Base-by-base conservation (phyloP, 139 green algal species). In the Asterochloris erici region DNA sequence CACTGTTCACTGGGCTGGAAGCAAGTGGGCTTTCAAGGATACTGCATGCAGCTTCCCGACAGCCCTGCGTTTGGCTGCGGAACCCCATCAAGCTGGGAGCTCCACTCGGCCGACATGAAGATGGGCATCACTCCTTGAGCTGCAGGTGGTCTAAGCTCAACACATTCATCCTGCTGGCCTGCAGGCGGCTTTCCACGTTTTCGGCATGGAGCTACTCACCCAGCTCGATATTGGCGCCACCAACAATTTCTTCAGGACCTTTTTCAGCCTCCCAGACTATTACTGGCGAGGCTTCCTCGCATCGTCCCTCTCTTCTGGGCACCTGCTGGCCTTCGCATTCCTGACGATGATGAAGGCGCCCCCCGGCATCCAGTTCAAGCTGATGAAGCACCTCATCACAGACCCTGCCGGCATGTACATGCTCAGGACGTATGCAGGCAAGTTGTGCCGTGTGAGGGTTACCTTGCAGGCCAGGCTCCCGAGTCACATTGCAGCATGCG, bases 271-370 rank as follows among this genome's bases (percentile, higher is more conserved):
- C 77, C 94, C 94, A 9, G 27, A 79, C 78, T 86, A 23, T 68
- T 94, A 87, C 84, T 98, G 95, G 95, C 86, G 90, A 19, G 95
- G 97, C 68, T 99, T 99, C 88, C 90, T 99, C 68, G 89, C 89
- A 54, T 93, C 86, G 26, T 90, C 84, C 77, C 90, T 99, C 11
- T 91, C 86, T 54, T 94, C 87, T n/a, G 71, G 82, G 17, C 85
- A 99, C 81, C 94, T 99, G 14, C 85, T 99, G 16, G 78, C 70
- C 13, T 99, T 99, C 91, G 97, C 97, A 9, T 78, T 97, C 68
- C 83, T 91, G 26, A 97, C 90, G 9, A 99, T 98, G 84, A 82
- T 90, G 23, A 79, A 95, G 74, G 96, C 94, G n/a, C 89, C 91
- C 27, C 69, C 87, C 14, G 71, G 85, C 87, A 97, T 98, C 83